Conservation (phyloP, 495 filamentous ascomycete genomes). For the Chaetomium cochliodes region DNA sequence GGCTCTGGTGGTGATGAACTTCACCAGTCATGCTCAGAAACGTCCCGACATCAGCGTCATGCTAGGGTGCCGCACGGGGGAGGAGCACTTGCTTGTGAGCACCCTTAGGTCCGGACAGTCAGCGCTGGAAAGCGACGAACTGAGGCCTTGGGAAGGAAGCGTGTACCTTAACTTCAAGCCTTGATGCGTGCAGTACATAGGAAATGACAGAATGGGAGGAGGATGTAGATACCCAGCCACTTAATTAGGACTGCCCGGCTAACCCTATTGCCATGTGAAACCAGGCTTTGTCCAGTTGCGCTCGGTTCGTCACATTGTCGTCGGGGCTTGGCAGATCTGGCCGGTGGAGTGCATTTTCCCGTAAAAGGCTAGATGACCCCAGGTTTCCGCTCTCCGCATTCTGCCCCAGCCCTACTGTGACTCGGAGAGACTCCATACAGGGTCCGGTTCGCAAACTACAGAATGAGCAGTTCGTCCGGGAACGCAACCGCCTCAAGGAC, state of each 20-base stretch:
- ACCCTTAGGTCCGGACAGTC: constrained; percentile 8
- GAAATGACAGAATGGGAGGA: no score
- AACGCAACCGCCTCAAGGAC: not conserved
- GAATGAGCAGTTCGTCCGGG: not conserved
- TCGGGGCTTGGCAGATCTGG: constrained; percentile 2
- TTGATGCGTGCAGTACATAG: not conserved
- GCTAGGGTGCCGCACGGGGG: constrained; percentile 7
- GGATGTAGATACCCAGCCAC: no score
- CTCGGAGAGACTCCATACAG: not conserved
- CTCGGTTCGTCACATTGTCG: not conserved
- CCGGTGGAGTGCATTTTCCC: not conserved
- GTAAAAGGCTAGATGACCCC: not conserved
- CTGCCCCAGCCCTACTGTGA: not conserved
- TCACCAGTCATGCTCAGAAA: constrained; percentile 15
- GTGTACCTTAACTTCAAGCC: constrained; percentile 21
- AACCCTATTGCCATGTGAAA: not conserved
- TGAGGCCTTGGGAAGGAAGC: constrained; percentile 26
- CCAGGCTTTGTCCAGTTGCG: not conserved
- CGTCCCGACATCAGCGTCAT: not conserved
- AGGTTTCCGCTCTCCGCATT: not conserved
- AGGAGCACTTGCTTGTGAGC: constrained; percentile 8
- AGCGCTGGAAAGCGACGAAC: not conserved
- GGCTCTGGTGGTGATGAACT: constrained; percentile 27
- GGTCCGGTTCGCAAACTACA: no score
- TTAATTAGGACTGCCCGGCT: not conserved